Evolutionary conservation across 371 early-diverging fungal genomes (phyloP).

Genomic region (Polyrhizophydium stewartii): DNA sequence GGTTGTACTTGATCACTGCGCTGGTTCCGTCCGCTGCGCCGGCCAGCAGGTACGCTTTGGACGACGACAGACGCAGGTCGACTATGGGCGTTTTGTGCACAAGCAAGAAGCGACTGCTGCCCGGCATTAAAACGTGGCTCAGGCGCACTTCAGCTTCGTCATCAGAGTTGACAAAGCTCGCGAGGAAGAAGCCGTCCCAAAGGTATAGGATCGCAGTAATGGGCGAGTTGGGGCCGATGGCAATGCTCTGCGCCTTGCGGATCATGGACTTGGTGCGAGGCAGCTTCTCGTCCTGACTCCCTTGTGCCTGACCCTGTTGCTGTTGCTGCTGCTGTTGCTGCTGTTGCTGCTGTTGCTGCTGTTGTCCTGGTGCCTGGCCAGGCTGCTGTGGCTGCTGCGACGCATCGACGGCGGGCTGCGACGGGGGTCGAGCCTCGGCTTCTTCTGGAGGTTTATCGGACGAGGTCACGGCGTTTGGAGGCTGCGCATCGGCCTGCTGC

Average conservation of each 20-base stretch:
- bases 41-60: constrained; percentile 34
- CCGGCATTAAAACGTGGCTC: constrained; percentile 27
- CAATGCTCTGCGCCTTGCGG: constrained; percentile 32
- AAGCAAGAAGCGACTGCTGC: constrained; percentile 31
- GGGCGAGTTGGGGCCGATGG: constrained; percentile 24
- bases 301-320: not conserved
- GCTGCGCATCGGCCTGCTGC: not conserved
- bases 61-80: constrained; percentile 26
- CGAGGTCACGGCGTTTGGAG: not conserved
- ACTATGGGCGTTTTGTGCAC: constrained; percentile 30
- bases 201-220: constrained; percentile 31
- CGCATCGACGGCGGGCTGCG: not conserved
- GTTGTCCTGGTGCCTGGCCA: not conserved
- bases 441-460: no score
- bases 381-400: not conserved
- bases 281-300: not conserved
- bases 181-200: constrained; percentile 42
- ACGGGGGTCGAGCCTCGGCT: no score
- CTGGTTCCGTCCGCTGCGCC: constrained; percentile 40
- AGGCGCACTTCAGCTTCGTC: constrained; percentile 38
- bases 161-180: constrained; percentile 34
- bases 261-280: constrained; percentile 5
- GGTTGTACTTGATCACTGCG: constrained; percentile 28
- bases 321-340: not conserved
- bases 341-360: not conserved